Evolutionary conservation across 345 rosid species (phyloP).

Genomic region (Anastatica hierochuntica): DNA sequence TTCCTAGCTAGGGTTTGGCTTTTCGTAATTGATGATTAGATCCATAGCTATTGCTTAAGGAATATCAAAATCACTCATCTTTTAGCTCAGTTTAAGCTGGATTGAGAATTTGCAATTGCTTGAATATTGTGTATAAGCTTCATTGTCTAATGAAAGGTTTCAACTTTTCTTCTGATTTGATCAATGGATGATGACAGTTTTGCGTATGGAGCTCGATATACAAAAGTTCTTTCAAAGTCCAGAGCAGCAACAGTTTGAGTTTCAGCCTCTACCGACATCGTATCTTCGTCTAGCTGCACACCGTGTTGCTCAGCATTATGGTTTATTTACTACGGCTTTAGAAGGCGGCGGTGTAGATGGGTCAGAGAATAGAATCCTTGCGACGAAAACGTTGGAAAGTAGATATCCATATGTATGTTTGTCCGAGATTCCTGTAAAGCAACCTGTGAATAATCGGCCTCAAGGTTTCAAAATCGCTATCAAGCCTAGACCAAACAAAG

Average conservation of each 20-base stretch:
- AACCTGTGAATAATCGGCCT: slow-evolving; percentile 42
- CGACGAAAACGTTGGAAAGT: slow-evolving; percentile 48
- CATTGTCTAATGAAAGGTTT: too few relatives aligned
- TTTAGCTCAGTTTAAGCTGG: not conserved
- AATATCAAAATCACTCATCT: not conserved
- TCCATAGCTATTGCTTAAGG: not conserved
- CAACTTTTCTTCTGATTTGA: not conserved
- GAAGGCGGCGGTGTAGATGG: slow-evolving; percentile 61
- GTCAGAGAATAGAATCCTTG: slow-evolving; percentile 53
- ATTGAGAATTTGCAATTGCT: not conserved
- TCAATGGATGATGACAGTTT: slow-evolving; percentile 33
- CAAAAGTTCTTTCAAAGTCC: slow-evolving; percentile 72
- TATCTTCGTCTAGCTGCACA: slow-evolving; percentile 93
- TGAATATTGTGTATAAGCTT: too few relatives aligned
- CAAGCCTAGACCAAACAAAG: slow-evolving; percentile 54
- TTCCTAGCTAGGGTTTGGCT: slow-evolving; percentile 8
- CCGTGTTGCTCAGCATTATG: slow-evolving; percentile 94
- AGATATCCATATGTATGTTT: slow-evolving; percentile 60
- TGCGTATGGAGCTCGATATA: slow-evolving; percentile 92
- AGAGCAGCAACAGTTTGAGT: slow-evolving; percentile 69
- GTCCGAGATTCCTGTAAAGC: slow-evolving; percentile 70
- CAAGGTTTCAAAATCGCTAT: slow-evolving; percentile 59
- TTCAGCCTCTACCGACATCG: slow-evolving; percentile 77
- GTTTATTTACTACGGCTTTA: slow-evolving; percentile 67
- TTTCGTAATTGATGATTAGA: too few relatives aligned